A percentile compares a stretch with the other conserved stretches of the same genome.
Evolutionary conservation across 179 eudicot species (phyloP).

Genomic region (Drosera spatulata): DNA sequence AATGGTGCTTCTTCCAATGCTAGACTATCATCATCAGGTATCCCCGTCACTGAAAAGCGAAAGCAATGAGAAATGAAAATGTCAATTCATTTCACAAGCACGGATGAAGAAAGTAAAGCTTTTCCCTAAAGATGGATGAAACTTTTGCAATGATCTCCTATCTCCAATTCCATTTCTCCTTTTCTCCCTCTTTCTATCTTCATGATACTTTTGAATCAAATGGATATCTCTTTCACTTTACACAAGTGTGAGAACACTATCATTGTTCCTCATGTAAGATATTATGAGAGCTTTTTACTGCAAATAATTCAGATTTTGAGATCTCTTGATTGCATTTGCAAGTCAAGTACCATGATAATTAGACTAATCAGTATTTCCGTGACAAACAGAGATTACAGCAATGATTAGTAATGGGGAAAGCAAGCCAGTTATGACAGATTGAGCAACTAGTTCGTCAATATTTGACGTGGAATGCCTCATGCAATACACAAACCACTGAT

Average conservation of each 20-base stretch:
- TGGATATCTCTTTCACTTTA: constrained; percentile 15
- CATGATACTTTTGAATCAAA: constrained; percentile 11
- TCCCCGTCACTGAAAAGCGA: constrained; percentile 19
- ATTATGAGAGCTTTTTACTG: too few relatives aligned
- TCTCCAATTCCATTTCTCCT: constrained; percentile 11
- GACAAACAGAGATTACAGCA: constrained; percentile 20
- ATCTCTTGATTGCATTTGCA: neutral
- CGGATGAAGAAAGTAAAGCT: constrained; percentile 6
- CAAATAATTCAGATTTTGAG: too few relatives aligned
- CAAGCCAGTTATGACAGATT: too few relatives aligned
- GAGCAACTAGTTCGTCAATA: too few relatives aligned
- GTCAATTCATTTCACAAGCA: constrained; percentile 8
- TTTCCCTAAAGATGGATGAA: constrained; percentile 6
- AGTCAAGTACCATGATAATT: constrained; percentile 3
- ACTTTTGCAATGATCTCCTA: constrained; percentile 25
- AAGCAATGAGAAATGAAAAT: constrained; percentile 7
- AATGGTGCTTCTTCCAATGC: constrained; percentile 26
- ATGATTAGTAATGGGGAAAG: constrained; percentile 39
- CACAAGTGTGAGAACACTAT: constrained; percentile 12
- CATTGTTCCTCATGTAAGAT: constrained; percentile 7
- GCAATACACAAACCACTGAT: constrained; percentile 1
- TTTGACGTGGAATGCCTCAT: too few relatives aligned
- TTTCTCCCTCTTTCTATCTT: too few relatives aligned
- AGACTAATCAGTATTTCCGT: neutral
- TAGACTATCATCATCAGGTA: constrained; percentile 29